Conservation (phyloP, 495 filamentous ascomycete species). For the Neurospora sp. region DNA sequence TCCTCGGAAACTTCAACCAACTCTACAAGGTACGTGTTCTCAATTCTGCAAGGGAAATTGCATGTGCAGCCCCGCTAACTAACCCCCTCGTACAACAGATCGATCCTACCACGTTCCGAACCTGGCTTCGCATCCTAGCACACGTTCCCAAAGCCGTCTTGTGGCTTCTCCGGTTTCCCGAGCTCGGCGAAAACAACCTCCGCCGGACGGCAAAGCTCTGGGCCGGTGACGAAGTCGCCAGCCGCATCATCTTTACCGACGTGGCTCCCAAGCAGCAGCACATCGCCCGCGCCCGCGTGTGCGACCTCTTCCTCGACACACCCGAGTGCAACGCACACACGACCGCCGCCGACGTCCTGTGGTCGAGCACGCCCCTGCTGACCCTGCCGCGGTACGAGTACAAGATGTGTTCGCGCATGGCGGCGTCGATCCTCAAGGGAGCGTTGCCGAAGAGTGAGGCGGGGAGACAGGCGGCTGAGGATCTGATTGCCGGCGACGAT, state of each 20-base stretch:
- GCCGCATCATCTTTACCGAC: conserved; percentile 92
- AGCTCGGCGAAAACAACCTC: conserved; percentile 81
- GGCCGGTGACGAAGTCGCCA: conserved; percentile 79
- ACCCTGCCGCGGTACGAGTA: conserved; percentile 92
- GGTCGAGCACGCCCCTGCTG: conserved; percentile 88
- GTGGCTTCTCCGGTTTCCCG: conserved; percentile 95
- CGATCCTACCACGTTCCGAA: conserved; percentile 92
- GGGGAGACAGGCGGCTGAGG: conserved; percentile 57
- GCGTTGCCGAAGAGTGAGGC: conserved; percentile 63
- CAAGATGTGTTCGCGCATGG: conserved; percentile 99
- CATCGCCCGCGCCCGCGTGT: conserved; percentile 81
- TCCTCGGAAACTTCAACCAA: conserved; percentile 98
- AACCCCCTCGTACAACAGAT: conserved; percentile 47
- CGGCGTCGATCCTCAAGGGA: conserved; percentile 83
- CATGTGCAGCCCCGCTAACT: neutral
- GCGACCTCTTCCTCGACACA: conserved; percentile 93
- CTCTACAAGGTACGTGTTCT: conserved; percentile 76
- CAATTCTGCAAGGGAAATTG: neutral
- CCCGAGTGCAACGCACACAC: conserved; percentile 98
- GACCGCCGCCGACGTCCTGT: conserved; percentile 90
- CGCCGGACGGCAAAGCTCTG: conserved; percentile 68
- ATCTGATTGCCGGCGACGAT: conserved; percentile 72
- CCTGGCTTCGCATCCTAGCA: conserved; percentile 91
- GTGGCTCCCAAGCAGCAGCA: conserved; percentile 93
- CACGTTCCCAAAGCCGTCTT: conserved; percentile 78